Evolutionary conservation across 1,284 basidiomycete genomes (phyloP).

Genomic region (Fomitopsis pinicola): DNA sequence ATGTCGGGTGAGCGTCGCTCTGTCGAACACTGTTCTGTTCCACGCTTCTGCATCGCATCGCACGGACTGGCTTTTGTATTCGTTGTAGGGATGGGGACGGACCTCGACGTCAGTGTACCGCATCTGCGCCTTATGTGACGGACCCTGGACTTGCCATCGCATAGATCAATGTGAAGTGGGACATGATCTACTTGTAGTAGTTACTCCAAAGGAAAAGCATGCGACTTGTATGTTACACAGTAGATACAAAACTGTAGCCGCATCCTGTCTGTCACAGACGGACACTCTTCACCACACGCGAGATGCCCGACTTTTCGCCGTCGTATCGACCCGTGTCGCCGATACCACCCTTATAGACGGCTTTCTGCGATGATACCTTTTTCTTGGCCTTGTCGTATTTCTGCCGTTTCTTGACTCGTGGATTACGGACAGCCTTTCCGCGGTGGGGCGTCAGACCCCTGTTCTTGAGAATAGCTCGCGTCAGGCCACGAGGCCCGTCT

Average conservation of each 20-base stretch:
- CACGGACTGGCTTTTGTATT: conserved; percentile 1
- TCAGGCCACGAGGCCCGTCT: conserved; percentile 79
- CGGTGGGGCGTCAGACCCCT: conserved; percentile 88
- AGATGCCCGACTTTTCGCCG: conserved; percentile 80
- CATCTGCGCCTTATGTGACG: background rate
- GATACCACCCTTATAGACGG: conserved; percentile 85
- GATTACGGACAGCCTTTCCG: conserved; percentile 85
- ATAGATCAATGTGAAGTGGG: background rate
- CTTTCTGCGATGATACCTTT: conserved; percentile 83
- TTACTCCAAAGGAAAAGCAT: background rate
- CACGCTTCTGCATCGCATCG: background rate
- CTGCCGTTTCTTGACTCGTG: conserved; percentile 91
- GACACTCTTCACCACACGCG: conserved; percentile 82
- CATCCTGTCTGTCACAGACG: conserved; percentile 37
- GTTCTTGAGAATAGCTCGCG: conserved; percentile 88
- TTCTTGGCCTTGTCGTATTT: conserved; percentile 93
- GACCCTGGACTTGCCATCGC: background rate
- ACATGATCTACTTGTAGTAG: background rate
- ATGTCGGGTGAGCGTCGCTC: conserved; percentile 6
- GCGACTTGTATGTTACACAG: background rate
- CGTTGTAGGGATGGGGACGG: background rate
- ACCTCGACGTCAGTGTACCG: background rate
- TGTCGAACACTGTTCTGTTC: background rate
- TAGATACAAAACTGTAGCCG: background rate
- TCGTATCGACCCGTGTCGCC: conserved; percentile 58